phyloP scores from a whole-genome alignment of 2,329 filamentous ascomycete genomes.

The Colletotrichum tanaceti region DNA sequence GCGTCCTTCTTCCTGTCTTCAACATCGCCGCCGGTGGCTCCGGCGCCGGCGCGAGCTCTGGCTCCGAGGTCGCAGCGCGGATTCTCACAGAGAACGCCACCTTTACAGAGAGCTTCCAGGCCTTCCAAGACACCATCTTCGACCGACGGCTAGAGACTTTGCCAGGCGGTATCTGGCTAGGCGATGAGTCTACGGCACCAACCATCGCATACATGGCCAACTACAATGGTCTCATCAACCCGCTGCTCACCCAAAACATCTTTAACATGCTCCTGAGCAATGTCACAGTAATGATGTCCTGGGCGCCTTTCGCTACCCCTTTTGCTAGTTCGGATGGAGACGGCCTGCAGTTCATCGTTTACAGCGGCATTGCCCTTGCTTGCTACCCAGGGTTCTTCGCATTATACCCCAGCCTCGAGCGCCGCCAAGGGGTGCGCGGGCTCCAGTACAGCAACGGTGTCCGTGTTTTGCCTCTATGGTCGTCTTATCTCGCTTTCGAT shows the following conservation, averaged over 20 bases:
- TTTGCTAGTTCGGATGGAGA: constrained; percentile 74
- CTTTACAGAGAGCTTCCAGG: constrained; percentile 69
- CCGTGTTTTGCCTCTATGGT: constrained; percentile 82
- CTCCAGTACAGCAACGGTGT: constrained; percentile 95
- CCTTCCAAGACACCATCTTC: constrained; percentile 75
- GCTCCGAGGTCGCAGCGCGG: constrained; percentile 37
- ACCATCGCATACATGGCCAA: constrained; percentile 80
- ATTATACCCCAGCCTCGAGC: constrained; percentile 88
- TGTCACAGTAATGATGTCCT: constrained; percentile 76
- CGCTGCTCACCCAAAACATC: constrained; percentile 73
- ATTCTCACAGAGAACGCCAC: constrained; percentile 31
- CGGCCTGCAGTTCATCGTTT: constrained; percentile 81
- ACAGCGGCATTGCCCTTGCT: constrained; percentile 82
- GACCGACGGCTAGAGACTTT: constrained; percentile 74
- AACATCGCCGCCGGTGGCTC: constrained; percentile 43
- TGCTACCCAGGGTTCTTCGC: constrained; percentile 89
- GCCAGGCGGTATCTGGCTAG: constrained; percentile 84
- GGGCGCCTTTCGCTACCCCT: constrained; percentile 79
- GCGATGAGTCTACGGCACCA: constrained; percentile 67
- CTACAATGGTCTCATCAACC: constrained; percentile 63
- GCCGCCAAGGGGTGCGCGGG: constrained; percentile 80
- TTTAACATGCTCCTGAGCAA: constrained; percentile 75
- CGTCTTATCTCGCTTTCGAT: constrained; percentile 85
- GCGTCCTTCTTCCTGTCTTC: constrained; percentile 54
- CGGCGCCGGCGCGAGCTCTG: constrained; percentile 36